Percentiles rank a stretch among this genome's conserved stretches.
Evolutionary conservation across 1,284 basidiomycete species (phyloP).

Genomic region (Trametes polyzona): DNA sequence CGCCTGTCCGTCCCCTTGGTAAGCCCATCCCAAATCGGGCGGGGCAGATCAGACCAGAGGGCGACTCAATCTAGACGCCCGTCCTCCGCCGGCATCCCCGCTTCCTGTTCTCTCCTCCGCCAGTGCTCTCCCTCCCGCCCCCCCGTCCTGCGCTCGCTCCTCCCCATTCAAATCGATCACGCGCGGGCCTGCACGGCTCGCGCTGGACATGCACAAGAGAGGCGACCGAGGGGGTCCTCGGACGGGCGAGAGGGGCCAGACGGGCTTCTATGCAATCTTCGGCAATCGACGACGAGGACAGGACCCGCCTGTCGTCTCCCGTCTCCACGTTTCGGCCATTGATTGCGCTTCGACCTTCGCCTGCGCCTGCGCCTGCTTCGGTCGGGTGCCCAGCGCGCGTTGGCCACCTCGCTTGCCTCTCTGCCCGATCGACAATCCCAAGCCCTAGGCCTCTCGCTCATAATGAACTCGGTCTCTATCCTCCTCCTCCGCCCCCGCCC

Average conservation of each 20-base stretch:
- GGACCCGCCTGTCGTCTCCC: slow-evolving; percentile 14
- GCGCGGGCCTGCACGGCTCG: background rate
- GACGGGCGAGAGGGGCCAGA: background rate
- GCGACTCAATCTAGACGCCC: slow-evolving; percentile 27
- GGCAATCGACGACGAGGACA: slow-evolving; percentile 21
- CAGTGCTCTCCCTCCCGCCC: background rate
- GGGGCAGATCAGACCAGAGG: slow-evolving; percentile 14
- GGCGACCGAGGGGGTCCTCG: background rate
- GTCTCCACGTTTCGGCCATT: slow-evolving; percentile 18
- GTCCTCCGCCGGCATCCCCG: slow-evolving; percentile 8
- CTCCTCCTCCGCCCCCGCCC: background rate
- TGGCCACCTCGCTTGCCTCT: background rate
- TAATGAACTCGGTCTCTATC: slow-evolving; percentile 1
- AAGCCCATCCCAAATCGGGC: slow-evolving; percentile 8
- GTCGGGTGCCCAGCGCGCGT: background rate
- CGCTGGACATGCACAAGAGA: background rate
- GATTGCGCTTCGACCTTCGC: background rate
- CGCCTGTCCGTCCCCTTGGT: slow-evolving; percentile 4
- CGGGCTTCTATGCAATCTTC: slow-evolving; percentile 11
- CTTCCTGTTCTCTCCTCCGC: background rate
- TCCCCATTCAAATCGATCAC: background rate
- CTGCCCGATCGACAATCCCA: background rate
- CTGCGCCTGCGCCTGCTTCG: background rate
- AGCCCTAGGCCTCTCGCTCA: too few relatives aligned
- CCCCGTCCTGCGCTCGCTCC: background rate